Base-by-base conservation (phyloP, 148 eudicot species). In the Salicornia ramosissima region DNA sequence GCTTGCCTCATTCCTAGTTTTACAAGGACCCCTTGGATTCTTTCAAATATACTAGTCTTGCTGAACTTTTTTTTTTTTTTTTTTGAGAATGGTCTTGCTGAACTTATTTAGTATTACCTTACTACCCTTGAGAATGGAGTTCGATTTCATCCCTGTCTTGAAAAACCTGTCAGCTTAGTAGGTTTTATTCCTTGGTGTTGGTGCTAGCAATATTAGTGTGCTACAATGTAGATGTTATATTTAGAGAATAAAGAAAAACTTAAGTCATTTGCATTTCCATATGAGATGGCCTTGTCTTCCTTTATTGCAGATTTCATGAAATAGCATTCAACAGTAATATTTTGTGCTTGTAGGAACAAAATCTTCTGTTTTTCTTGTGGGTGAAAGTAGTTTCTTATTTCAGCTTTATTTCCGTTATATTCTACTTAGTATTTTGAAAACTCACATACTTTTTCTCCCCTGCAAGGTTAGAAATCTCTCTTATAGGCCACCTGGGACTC, bases 401-500 rank as follows among this genome's bases (percentile, higher is more conserved):
- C 29, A 24, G 11, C 18, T n/a, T 18, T 31, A 25, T 16, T n/a
- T 7, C 36, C 49, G n/a, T 47, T 21, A 21, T 33, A 50, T 14
- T 50, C 33, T 26, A 18, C 25, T 51, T 22, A 42, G 59, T 1
- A 28, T 28, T 30, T n/a, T 69, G 24, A 29, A 40, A 39, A 49
- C 55, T 39, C 9, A 51, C 18, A 1, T 75, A 61, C 29, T 79
- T 53, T 71, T 66, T 74, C 57, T 29, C 31, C 25, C 19, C 6
- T 63, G 49, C 67, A 69, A 92, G 97, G 84, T 86, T 65, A 84
- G 79, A 79, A 85, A 86, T 71, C 86, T 90, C 34, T 77, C 81
- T 69, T 92, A 90, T 75, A 84, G 85, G 67, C 88, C 90, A 58
- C 96, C 96, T 3, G 97, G 97, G 54, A 92, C 97, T 19, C 83